phyloP scores from a whole-genome alignment of 208 protist species.

The Crithidia sp. region DNA sequence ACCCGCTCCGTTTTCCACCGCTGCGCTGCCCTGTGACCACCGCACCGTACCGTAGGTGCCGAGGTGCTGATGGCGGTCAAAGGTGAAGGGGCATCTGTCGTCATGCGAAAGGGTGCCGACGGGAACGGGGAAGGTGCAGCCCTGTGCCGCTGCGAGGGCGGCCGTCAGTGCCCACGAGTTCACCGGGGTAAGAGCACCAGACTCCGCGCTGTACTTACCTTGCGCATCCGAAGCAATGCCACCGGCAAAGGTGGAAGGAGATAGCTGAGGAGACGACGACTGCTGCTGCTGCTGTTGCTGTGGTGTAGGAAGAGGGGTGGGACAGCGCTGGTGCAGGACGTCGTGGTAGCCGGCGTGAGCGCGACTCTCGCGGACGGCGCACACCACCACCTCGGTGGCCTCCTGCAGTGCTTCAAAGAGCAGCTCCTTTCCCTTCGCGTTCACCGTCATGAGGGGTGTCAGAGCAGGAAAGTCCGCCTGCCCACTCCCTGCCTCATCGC shows the following conservation, averaged over 20 bases:
- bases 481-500: neutral
- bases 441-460: slow-evolving; percentile 1
- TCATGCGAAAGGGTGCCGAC: slow-evolving; percentile 32
- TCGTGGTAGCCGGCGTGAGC: slow-evolving; percentile 63
- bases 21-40: slow-evolving; percentile 59
- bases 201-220: neutral
- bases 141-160: slow-evolving; percentile 3
- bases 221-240: too few species aligned
- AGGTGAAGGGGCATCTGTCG: slow-evolving; percentile 33
- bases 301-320: neutral
- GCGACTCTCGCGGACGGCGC: slow-evolving; percentile 61
- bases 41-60: slow-evolving; percentile 40
- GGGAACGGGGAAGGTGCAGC: slow-evolving; percentile 16
- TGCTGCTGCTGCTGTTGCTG: neutral
- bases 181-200: slow-evolving; percentile 15
- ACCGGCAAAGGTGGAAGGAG: neutral
- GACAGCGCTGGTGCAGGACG: slow-evolving; percentile 39
- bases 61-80: slow-evolving; percentile 54
- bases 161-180: slow-evolving; percentile 16
- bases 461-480: neutral
- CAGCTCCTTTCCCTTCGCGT: slow-evolving; percentile 37
- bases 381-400: slow-evolving; percentile 67
- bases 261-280: neutral
- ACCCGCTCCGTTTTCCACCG: slow-evolving; percentile 4
- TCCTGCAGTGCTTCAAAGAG: slow-evolving; percentile 55